Conservation (phyloP, 176 grass and related monocot genomes). For the Oryza nivara region DNA sequence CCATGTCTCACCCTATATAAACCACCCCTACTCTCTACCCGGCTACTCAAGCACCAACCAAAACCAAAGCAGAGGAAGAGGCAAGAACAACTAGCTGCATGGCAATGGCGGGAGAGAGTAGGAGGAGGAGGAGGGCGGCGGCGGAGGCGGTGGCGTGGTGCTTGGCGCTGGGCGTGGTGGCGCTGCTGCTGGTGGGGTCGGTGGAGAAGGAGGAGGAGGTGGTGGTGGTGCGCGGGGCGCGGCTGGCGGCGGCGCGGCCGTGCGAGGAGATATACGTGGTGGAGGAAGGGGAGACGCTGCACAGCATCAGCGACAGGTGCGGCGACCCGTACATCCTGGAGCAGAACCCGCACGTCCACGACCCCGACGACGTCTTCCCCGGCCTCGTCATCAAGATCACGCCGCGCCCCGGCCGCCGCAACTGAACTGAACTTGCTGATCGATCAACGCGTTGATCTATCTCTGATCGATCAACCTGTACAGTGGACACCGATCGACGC, state of each 20-base stretch:
- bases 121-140: slow-evolving; percentile 8
- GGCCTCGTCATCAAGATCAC: slow-evolving; percentile 83
- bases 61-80: slow-evolving; percentile 9
- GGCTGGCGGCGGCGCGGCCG: slow-evolving; percentile 40
- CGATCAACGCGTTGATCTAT: background rate
- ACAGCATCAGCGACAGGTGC: slow-evolving; percentile 92
- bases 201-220: background rate
- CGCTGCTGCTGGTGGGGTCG: slow-evolving; percentile 56
- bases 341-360: slow-evolving; percentile 85
- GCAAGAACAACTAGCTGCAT: background rate
- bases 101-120: slow-evolving; percentile 4
- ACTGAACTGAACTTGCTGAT: background rate
- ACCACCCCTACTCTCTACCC: background rate
- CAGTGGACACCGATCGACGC: background rate
- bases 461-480: background rate
- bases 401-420: background rate
- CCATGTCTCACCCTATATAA: slow-evolving; percentile 30
- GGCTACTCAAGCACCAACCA: background rate
- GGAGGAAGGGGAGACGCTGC: slow-evolving; percentile 72
- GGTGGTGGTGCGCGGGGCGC: slow-evolving; percentile 36
- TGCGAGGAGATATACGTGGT: slow-evolving; percentile 95
- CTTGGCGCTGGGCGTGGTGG: slow-evolving; percentile 52
- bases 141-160: slow-evolving; percentile 71
- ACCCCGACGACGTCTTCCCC: slow-evolving; percentile 92
- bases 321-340: slow-evolving; percentile 88